Percentiles rank a stretch among this genome's conserved stretches.
Evolutionary conservation across 106 monocot genomes (phyloP).

Genomic region (Dioscorea zingiberensis): DNA sequence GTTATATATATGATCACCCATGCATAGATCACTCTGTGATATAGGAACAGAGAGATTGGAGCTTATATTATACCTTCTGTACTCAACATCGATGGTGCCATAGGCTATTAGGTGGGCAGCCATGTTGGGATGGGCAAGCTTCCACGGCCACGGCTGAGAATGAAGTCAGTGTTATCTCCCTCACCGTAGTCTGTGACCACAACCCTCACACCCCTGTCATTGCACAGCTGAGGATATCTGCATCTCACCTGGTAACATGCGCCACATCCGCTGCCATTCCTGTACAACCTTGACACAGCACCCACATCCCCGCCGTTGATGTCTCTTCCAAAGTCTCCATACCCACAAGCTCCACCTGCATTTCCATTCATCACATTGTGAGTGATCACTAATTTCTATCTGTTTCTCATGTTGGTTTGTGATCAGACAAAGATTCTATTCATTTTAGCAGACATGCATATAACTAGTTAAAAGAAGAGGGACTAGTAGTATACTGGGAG

Average conservation of each 20-base stretch:
- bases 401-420: not conserved
- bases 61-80: slow-evolving; percentile 12
- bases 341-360: slow-evolving; percentile 30
- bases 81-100: slow-evolving; percentile 22
- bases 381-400: not conserved
- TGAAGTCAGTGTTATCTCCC: slow-evolving; percentile 22
- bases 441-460: not conserved
- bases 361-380: not conserved
- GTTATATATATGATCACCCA: not conserved
- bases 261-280: slow-evolving; percentile 27
- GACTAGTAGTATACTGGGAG: not conserved
- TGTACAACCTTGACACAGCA: slow-evolving; percentile 16
- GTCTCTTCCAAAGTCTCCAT: slow-evolving; percentile 17
- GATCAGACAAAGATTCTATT: not conserved
- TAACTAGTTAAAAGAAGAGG: not conserved
- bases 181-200: slow-evolving; percentile 29
- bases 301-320: slow-evolving; percentile 22
- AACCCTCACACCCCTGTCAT: slow-evolving; percentile 11
- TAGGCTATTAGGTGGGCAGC: slow-evolving; percentile 14
- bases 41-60: not conserved
- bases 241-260: slow-evolving; percentile 33
- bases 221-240: slow-evolving; percentile 16
- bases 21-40: not conserved
- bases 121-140: slow-evolving; percentile 16
- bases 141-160: slow-evolving; percentile 17